Evolutionary conservation across 1,284 basidiomycete species (phyloP), one percentile per base, ranked within the genome.

Genomic region (Volvariella volvacea): DNA sequence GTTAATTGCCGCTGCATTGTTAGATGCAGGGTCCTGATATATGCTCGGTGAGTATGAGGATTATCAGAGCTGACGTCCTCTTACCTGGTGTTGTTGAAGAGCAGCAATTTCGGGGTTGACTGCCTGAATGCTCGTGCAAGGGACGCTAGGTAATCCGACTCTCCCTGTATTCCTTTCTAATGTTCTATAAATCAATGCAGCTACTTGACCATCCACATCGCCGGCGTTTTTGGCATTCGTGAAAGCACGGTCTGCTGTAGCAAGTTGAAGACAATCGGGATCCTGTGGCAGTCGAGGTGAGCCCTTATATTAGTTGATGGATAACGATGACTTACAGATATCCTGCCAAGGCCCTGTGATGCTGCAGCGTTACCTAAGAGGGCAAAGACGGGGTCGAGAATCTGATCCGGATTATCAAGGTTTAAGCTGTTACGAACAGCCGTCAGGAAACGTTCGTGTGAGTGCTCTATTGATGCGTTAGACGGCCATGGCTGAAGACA

Each of bases 91-190:
- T 59, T 84, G 83, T 32, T 70, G 63, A 48, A 84, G 68, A 22
- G 80, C 82, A 22, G 78, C 78, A 52, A 86, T 76, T 60, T 84
- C 80, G 19, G 80, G 74, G 64, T 84, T 84, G 41, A 67, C 66
- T 14, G 81, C 76, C 22, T 68, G 70, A 59, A 77, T 62, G 45
- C 69, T 66, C 1, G 73, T 79, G 65, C 80, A 84, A 9, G 66
- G 50, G 12, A 60, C 70, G 42, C 70, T 72, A 16, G 64, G 63
- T 3, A 62, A 58, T 17, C 82, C 82, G 42, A 85, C 77, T 21
- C 58, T 48, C 6, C 70, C 76, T 16, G 80, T 76, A 62, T 85
- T 87, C 33, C 81, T 72, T 64, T 87, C 82, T 32, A 87, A 60
- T 4, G 82, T 78, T 43, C 80, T 72, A 67, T 69, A 85, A 48